Base-by-base conservation (phyloP, 345 rosid species). In the Syzygium jambos region DNA sequence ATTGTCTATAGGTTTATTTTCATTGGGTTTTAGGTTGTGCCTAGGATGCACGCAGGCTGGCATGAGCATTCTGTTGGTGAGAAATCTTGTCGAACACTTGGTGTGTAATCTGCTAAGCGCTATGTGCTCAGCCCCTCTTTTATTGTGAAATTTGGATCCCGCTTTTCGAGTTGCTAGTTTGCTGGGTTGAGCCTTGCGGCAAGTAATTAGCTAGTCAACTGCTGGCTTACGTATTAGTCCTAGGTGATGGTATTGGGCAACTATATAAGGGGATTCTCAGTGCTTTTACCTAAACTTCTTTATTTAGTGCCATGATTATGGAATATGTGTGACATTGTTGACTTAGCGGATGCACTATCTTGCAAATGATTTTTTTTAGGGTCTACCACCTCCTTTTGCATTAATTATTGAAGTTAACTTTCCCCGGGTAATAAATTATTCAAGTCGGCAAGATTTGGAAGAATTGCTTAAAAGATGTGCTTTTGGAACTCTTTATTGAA, bases 171-270 rank as follows among this genome's bases (percentile, higher is more conserved):
- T 55, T 55, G 27, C 59, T 9, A 55, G 59, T 21, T 0, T 22
- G 4, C 59, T 22, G 59, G 59, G 59, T 25, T 55, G 59, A 55
- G 59, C 59, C 0, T 22, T 0, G 59, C 27, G 11, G 11, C 11
- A 97, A 95, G 88, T 13, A 61, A 13, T 61, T 61, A 61, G 38
- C 0, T 61, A 13, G 73, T 61, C 30, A 7, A 27, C 13, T n/a
- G 19, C 34, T 61, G 34, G 9, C 73, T 61, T 61, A 61, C 9
- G 38, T 61, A 0, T 0, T 13, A 13, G 38, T 61, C 34, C 73
- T 61, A n/a, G 34, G 7, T 59, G 34, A 59, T 27, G 11, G 30
- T 27, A 27, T 27, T 59, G 29, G 15, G 68, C 68, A 59, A 25
- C 29, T 59, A 12, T 25, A 11, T 11, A 59, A 1, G 30, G 29